Base-by-base conservation (phyloP, 2,329 filamentous ascomycete genomes). In the Pyrenophora graminea region DNA sequence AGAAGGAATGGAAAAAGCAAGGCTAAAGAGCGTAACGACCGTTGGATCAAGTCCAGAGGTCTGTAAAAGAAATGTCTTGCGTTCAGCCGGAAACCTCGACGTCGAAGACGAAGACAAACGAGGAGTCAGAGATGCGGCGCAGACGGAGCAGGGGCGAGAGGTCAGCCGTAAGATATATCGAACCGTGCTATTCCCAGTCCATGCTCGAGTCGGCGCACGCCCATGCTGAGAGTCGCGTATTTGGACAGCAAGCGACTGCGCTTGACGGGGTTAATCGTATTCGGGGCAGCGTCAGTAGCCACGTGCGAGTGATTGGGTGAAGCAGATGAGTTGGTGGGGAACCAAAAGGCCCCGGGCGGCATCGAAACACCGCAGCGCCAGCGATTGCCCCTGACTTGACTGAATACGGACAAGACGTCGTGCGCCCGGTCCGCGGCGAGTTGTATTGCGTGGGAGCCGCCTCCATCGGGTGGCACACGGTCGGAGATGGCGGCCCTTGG, bases 1-100 rank as follows among this genome's bases (percentile, higher is more conserved):
- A 44, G 45, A 30, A 43, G 39, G 45, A 52, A 31, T 27, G 32
- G 46, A 55, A 58, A 58, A 49, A 54, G 46, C 34, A 45, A 51
- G 50, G 53, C 50, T 62, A 72, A 72, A 64, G 69, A 72, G 66
- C 51, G 69, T 56, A 62, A 68, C 63, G 69, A 71, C 68, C 56
- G 63, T 37, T 43, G 66, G 65, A 64, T 49, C 37, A 43, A 54
- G 52, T 61, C 68, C 63, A 53, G 61, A 62, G 59, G 67, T 68
- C 67, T 67, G 49, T 23, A 59, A 59, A 58, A 61, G 60, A 58
- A 52, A 55, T 49, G 50, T 37, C 19, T 8, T 45, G 53, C 53
- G 40, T 47, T 53, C 10, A 5, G 27, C 46, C 58, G 55, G 56
- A 58, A 61, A 64, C 58, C 61, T 63, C 66, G 56, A 68, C 53